Evolutionary conservation across 805 yeast species (phyloP), one percentile per base, ranked within the genome.

Genomic region (Limtongozyma cylindracea): DNA sequence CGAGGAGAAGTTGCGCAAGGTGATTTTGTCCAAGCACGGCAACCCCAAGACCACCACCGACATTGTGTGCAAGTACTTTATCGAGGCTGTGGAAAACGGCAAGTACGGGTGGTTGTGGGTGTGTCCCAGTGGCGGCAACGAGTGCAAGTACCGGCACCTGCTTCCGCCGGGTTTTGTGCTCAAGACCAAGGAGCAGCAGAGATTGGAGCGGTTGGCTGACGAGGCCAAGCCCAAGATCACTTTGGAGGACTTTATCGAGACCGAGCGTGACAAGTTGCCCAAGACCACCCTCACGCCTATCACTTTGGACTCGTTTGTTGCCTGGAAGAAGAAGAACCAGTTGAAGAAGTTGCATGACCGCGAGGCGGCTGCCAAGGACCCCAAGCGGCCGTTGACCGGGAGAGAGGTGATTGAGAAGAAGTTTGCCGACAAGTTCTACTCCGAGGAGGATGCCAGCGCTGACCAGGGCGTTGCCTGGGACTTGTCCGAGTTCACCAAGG

Each of bases 31-130:
- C 24, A 88, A 88, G 49, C 95, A 82, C 36, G 96, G 98, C 23
- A 88, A 88, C 43, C 80, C 71, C 24, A 67, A 67, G 43, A 78
- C 94, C 8, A 80, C 95, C 9, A 88, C 99, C 1, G 95, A 84
- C 31, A 88, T 62, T 32, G 76, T 88, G 21, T 88, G 99, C 61
- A 88, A 82, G 44, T 65, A 45, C 46, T 91, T 88, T 50, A 76
- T 88, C 31, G 93, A 80, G 27, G 96, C 98, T 0, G 95, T 88
- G 26, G 99, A 88, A 41, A 78, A 80, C 39, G 88, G 84, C 26
- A 84, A 84, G 41, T 88, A 88, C 42, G 98, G 98, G 39, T 88
- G 98, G 98, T 82, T 88, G 48, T 88, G 98, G 98, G 57, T 61
- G 11, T 88, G 98, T 53, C 98, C 98, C 13, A 77, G 77, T 34